Percentiles rank a stretch among this genome's conserved stretches.
phyloP scores from a whole-genome alignment of 1,139 yeast species.

The Candida frijolesensis region DNA sequence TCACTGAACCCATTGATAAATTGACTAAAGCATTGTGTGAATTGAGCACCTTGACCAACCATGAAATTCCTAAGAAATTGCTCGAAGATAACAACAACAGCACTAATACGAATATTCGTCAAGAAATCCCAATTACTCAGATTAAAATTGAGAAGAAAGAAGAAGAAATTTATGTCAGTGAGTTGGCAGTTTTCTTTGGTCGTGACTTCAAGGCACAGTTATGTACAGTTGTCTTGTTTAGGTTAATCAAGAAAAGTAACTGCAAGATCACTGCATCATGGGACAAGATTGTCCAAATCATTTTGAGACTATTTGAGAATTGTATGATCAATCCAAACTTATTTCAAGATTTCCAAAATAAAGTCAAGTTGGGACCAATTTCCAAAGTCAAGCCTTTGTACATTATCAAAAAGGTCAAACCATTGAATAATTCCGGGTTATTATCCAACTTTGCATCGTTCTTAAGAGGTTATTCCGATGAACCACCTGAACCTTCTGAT shows the following conservation, averaged over 20 bases:
- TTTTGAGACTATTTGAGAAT: constrained; percentile 70
- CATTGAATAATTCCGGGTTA: constrained; percentile 69
- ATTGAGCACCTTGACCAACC: constrained; percentile 55
- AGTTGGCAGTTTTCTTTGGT: constrained; percentile 82
- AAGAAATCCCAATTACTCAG: constrained; percentile 51
- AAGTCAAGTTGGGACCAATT: constrained; percentile 51
- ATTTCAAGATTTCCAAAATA: constrained; percentile 64
- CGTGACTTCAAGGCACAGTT: constrained; percentile 90
- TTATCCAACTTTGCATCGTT: constrained; percentile 91
- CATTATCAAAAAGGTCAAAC: constrained; percentile 60
- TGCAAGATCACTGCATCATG: constrained; percentile 56
- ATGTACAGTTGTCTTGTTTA: constrained; percentile 81
- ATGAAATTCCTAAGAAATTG: background rate
- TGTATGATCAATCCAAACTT: constrained; percentile 71
- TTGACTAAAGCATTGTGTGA: constrained; percentile 65
- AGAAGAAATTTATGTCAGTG: constrained; percentile 73
- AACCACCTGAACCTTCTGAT: constrained; percentile 81
- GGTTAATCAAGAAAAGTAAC: constrained; percentile 66
- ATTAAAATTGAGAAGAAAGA: constrained; percentile 51
- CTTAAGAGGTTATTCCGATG: constrained; percentile 84
- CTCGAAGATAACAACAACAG: constrained; percentile 25
- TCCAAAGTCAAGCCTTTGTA: constrained; percentile 68
- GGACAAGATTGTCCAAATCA: constrained; percentile 59
- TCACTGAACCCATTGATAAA: constrained; percentile 61
- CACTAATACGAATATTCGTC: constrained; percentile 38